phyloP scores from a whole-genome alignment of 1,284 basidiomycete genomes.

The Ustilago tritici region DNA sequence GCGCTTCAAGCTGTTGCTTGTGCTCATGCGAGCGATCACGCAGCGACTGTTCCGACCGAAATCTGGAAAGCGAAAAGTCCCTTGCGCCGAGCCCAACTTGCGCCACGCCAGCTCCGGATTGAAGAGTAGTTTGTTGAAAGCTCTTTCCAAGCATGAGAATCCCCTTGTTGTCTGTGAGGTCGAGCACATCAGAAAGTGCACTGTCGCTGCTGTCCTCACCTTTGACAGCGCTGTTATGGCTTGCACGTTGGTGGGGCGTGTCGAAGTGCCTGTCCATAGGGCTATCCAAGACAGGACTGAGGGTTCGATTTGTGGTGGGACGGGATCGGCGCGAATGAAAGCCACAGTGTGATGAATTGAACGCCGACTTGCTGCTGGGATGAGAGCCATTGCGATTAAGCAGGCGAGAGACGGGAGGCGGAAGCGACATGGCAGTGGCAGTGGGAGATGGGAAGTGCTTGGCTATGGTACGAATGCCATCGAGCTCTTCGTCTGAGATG shows the following conservation, averaged over 20 bases:
- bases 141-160: constrained; percentile 11
- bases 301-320: not conserved
- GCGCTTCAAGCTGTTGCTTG: not conserved
- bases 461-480: constrained; percentile 31
- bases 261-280: not conserved
- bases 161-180: constrained; percentile 26
- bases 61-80: constrained; percentile 7
- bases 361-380: constrained; percentile 1
- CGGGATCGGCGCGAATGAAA: not conserved
- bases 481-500: constrained; percentile 28
- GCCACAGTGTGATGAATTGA: not conserved
- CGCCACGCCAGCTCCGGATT: constrained; percentile 2
- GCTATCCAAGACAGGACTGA: constrained; percentile 7
- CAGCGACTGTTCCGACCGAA: constrained; percentile 9
- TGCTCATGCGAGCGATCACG: not conserved
- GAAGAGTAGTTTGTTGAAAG: constrained; percentile 4
- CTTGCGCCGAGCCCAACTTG: constrained; percentile 29
- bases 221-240: not conserved
- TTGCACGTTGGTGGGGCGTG: not conserved
- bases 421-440: not conserved
- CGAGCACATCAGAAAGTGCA: constrained; percentile 36
- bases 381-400: constrained; percentile 3
- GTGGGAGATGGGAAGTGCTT: constrained; percentile 29
- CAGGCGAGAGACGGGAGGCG: not conserved
- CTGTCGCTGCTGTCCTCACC: constrained; percentile 31